These are phyloP conservation scores for Aureobasidium namibiae DNA, from an alignment of 2,329 filamentous ascomycete species.

Conservation along the genomic window DNA sequence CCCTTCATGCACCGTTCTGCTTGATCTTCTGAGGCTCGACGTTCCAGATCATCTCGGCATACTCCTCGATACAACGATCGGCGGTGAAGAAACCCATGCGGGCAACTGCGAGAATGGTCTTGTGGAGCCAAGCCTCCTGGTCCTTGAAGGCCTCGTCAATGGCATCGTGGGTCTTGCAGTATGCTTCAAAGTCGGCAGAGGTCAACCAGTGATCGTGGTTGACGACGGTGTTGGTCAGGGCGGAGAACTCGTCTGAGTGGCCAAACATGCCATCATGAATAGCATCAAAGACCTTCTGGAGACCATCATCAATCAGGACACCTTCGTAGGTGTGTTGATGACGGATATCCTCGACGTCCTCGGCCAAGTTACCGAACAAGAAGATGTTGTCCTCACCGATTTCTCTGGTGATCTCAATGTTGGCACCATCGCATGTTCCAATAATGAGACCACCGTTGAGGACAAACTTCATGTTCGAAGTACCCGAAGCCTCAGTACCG, in stretches of 20 bases:
- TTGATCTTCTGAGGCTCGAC: slow-evolving; percentile 63
- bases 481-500: slow-evolving; percentile 80
- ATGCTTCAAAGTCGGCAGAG: slow-evolving; percentile 93
- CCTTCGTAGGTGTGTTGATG: slow-evolving; percentile 79
- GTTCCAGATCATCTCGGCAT: slow-evolving; percentile 96
- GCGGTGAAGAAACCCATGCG: slow-evolving; percentile 97
- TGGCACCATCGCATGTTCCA: slow-evolving; percentile 94
- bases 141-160: slow-evolving; percentile 90
- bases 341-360: slow-evolving; percentile 93
- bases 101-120: slow-evolving; percentile 79
- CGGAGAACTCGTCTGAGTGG: slow-evolving; percentile 67
- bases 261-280: slow-evolving; percentile 80
- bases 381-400: slow-evolving; percentile 97
- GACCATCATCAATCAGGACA: slow-evolving; percentile 67
- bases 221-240: slow-evolving; percentile 73
- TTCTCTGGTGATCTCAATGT: slow-evolving; percentile 52
- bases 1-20: slow-evolving; percentile 11
- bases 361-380: slow-evolving; percentile 90
- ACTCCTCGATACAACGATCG: slow-evolving; percentile 93
- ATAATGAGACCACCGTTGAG: slow-evolving; percentile 96
- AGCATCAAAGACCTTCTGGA: slow-evolving; percentile 72
- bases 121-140: slow-evolving; percentile 85
- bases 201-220: slow-evolving; percentile 98
- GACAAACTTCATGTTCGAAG: slow-evolving; percentile 99
- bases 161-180: slow-evolving; percentile 80